Conservation (phyloP, 306 rosid genomes). For the Comarum palustre region DNA sequence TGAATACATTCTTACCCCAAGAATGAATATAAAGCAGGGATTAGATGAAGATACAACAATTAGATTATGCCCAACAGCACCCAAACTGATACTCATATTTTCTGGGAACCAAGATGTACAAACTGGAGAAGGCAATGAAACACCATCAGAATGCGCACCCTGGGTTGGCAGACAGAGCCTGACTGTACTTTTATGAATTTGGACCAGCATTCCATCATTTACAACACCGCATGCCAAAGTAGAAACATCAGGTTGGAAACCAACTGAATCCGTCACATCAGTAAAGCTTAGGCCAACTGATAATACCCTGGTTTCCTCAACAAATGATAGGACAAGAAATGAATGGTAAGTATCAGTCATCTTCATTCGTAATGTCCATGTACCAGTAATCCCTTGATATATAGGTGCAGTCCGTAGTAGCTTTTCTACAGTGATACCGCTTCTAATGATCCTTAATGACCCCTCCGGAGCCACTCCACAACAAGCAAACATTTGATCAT, state of each 20-base stretch:
- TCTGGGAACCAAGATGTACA: constrained; percentile 76
- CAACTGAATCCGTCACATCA: constrained; percentile 93
- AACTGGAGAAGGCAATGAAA: constrained; percentile 64
- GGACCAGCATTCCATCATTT: constrained; percentile 73
- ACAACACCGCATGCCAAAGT: constrained; percentile 87
- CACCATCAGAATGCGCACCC: constrained; percentile 74
- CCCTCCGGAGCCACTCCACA: constrained; percentile 95
- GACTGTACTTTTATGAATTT: constrained; percentile 73
- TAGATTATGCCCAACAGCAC: constrained; percentile 86
- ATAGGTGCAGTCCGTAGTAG: constrained; percentile 69
- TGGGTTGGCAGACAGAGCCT: constrained; percentile 85
- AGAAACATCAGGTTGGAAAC: constrained; percentile 82
- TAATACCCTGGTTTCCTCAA: constrained; percentile 90
- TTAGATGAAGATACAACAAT: constrained; percentile 87
- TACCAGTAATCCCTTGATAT: constrained; percentile 83
- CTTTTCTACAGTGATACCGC: constrained; percentile 80
- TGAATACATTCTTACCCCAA: constrained; percentile 68
- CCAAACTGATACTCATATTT: constrained; percentile 70
- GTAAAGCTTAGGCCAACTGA: constrained; percentile 93
- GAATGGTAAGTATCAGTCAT: constrained; percentile 67
- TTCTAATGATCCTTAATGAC: constrained; percentile 79
- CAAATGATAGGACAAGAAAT: constrained; percentile 83
- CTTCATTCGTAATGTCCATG: constrained; percentile 85
- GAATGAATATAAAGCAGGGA: constrained; percentile 75
- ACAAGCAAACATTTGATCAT: constrained; percentile 88